These are phyloP conservation scores for Candida tropicalis DNA, from an alignment of 1,139 yeast species.

Conservation along the genomic window DNA sequence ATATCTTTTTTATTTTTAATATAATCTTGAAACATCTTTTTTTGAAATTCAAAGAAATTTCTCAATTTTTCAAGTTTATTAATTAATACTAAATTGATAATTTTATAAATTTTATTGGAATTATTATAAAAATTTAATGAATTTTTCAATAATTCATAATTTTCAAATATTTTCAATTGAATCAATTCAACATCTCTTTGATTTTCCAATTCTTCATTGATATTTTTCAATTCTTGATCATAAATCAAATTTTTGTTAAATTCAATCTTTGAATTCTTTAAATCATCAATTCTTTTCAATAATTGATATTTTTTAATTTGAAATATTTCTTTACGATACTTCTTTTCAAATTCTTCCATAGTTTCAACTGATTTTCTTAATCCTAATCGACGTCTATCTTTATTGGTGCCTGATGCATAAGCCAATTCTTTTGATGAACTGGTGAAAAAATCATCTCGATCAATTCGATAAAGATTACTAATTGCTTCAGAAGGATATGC, in stretches of 20 bases:
- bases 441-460: conserved; percentile 12
- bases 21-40: conserved; percentile 28
- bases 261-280: conserved; percentile 29
- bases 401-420: conserved; percentile 27
- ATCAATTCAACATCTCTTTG: conserved; percentile 39
- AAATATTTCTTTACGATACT: conserved; percentile 25
- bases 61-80: conserved; percentile 44
- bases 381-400: conserved; percentile 28
- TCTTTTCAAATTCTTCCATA: conserved; percentile 20
- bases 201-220: conserved; percentile 20
- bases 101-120: conserved; percentile 39
- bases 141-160: conserved; percentile 38
- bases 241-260: conserved; percentile 25
- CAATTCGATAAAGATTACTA: conserved; percentile 7
- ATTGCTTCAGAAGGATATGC: conserved; percentile 10
- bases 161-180: conserved; percentile 34
- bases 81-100: conserved; percentile 29
- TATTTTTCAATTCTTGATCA: conserved; percentile 32
- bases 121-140: conserved; percentile 41
- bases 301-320: conserved; percentile 26
- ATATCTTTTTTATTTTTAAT: conserved; percentile 27
- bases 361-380: conserved; percentile 21
- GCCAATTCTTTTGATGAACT: conserved; percentile 24
- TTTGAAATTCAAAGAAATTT: conserved; percentile 45
- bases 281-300: conserved; percentile 27